Evolutionary conservation across 768 basidiomycete species (phyloP).

Genomic region (Auriscalpium microsporum): DNA sequence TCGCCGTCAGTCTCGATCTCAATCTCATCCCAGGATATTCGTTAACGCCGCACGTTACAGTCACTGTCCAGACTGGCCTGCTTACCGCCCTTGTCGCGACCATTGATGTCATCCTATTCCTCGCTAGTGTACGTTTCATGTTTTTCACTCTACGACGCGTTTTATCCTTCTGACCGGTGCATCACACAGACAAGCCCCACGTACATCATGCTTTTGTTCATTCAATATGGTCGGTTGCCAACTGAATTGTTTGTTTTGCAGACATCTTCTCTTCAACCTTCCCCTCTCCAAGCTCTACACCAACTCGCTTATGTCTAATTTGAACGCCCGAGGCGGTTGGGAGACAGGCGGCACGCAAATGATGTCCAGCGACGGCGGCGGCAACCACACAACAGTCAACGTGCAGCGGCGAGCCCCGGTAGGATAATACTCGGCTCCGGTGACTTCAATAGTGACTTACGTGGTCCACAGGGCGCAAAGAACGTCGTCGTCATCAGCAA

Average conservation of each 20-base stretch:
- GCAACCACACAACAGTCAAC: background rate
- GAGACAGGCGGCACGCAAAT: slow-evolving; percentile 16
- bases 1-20: slow-evolving; percentile 19
- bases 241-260: slow-evolving; percentile 9
- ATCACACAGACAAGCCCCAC: background rate
- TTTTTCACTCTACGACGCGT: slow-evolving; percentile 6
- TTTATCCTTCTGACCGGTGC: background rate
- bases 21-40: background rate
- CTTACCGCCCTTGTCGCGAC: slow-evolving; percentile 27
- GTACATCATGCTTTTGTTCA: background rate
- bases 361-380: background rate
- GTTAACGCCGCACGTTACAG: slow-evolving; percentile 11
- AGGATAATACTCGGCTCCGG: background rate
- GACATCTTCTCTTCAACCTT: slow-evolving; percentile 28
- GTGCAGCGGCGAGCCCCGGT: background rate
- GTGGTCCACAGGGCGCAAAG: background rate
- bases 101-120: slow-evolving; percentile 25
- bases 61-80: slow-evolving; percentile 31
- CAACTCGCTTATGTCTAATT: slow-evolving; percentile 30
- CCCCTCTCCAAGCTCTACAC: slow-evolving; percentile 32
- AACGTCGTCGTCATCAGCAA: background rate
- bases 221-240: no score
- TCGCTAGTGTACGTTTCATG: slow-evolving; percentile 17
- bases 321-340: slow-evolving; percentile 31
- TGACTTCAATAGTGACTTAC: background rate